Percentiles rank a stretch among this genome's conserved stretches.
These are phyloP conservation scores for Pulveroboletus ravenelii DNA, from an alignment of 768 basidiomycete species.

Conservation along the genomic window DNA sequence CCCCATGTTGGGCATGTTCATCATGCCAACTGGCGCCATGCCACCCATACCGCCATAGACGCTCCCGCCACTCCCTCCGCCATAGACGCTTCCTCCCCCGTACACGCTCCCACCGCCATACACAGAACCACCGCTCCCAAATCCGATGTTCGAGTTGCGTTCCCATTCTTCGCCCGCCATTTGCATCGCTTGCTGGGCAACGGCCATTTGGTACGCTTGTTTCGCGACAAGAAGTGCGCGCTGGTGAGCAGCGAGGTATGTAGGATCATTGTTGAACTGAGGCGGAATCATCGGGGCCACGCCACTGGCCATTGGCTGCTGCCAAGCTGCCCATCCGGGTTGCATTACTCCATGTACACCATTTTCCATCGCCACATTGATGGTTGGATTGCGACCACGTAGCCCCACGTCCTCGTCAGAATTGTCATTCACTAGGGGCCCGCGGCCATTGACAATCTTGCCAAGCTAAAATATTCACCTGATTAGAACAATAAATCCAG, in stretches of 20 bases:
- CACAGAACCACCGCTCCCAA: conserved; percentile 34
- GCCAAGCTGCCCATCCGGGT: conserved; percentile 34
- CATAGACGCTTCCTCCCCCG: conserved; percentile 38
- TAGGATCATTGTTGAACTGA: conserved; percentile 46
- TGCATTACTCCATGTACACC: conserved; percentile 23
- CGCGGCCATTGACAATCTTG: conserved; percentile 80
- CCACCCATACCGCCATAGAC: conserved; percentile 40
- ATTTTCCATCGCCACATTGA: conserved; percentile 36
- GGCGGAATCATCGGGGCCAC: conserved; percentile 35
- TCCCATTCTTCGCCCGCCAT: conserved; percentile 92
- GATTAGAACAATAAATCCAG: not conserved
- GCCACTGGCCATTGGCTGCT: conserved; percentile 23
- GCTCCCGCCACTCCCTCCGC: conserved; percentile 38
- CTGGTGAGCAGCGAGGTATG: conserved; percentile 71
- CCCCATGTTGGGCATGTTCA: conserved; percentile 35
- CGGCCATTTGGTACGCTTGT: conserved; percentile 85
- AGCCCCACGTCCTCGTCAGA: conserved; percentile 36
- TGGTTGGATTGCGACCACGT: conserved; percentile 22
- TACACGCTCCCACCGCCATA: conserved; percentile 44
- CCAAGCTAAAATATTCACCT: conserved; percentile 54
- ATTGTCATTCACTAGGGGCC: conserved; percentile 53
- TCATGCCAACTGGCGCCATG: conserved; percentile 39
- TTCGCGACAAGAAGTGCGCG: conserved; percentile 85
- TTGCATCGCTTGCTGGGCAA: conserved; percentile 86
- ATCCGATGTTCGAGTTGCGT: conserved; percentile 57